Percentiles rank a stretch among this genome's conserved stretches.
Conservation (phyloP, 2,329 filamentous ascomycete species). For the Xylariaceae sp. region DNA sequence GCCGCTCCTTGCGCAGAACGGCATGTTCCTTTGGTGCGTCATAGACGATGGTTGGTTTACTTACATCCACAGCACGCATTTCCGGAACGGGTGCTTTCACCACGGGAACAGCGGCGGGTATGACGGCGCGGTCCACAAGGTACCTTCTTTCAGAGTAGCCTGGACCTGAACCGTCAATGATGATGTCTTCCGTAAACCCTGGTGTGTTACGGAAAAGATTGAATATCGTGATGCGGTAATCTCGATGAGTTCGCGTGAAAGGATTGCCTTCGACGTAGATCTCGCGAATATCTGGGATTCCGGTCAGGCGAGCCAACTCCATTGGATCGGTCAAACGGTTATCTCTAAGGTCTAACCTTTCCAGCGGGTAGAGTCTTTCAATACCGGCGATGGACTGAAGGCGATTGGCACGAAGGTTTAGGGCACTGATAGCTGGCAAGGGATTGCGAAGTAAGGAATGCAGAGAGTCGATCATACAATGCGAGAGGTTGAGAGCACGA, state of each 20-base stretch:
- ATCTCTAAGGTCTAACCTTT: conserved; percentile 87
- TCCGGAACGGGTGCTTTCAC: conserved; percentile 70
- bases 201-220: conserved; percentile 91
- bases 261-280: conserved; percentile 93
- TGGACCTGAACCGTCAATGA: conserved; percentile 83
- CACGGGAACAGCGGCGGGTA: conserved; percentile 75
- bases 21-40: conserved; percentile 52
- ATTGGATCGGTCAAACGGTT: conserved; percentile 89
- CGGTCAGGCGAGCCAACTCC: conserved; percentile 85
- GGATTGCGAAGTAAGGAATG: conserved; percentile 85
- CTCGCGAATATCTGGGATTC: conserved; percentile 87
- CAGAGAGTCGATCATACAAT: conserved; percentile 96
- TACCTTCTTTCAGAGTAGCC: conserved; percentile 84
- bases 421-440: conserved; percentile 86
- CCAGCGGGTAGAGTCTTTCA: conserved; percentile 84
- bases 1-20: conserved; percentile 62
- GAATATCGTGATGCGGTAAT: conserved; percentile 89
- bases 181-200: conserved; percentile 86
- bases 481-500: conserved; percentile 89
- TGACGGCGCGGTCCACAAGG: conserved; percentile 77
- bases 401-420: conserved; percentile 89
- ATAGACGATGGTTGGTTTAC: conserved; percentile 66
- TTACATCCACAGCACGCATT: conserved; percentile 64
- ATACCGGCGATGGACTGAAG: conserved; percentile 86
- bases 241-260: conserved; percentile 82